A percentile compares a stretch with the other conserved stretches of the same genome.
These are phyloP conservation scores for Nakazawaea siamensis DNA, from an alignment of 805 yeast species.

Conservation along the genomic window DNA sequence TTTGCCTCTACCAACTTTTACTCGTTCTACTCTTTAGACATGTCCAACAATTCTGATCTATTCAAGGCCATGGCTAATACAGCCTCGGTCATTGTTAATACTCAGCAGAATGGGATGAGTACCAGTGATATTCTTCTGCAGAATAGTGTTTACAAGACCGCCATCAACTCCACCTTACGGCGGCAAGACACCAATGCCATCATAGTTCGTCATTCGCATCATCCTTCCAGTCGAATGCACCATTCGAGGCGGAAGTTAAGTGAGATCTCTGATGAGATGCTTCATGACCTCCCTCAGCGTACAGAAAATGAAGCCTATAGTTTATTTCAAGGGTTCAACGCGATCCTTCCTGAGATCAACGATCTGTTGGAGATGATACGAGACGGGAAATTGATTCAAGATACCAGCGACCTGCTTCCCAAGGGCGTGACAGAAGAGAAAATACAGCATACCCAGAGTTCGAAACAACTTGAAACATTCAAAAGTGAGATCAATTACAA, in stretches of 20 bases:
- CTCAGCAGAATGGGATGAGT: constrained; percentile 12
- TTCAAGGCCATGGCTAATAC: constrained; percentile 47
- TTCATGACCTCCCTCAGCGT: constrained; percentile 40
- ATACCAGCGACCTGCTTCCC: constrained; percentile 20
- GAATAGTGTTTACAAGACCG: constrained; percentile 30
- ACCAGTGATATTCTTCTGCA: constrained; percentile 14
- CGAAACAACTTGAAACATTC: constrained; percentile 27
- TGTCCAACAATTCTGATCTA: constrained; percentile 16
- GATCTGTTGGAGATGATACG: constrained; percentile 27
- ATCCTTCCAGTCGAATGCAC: constrained; percentile 7
- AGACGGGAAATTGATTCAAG: constrained; percentile 14
- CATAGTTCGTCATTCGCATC: constrained; percentile 16
- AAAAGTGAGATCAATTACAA: constrained; percentile 33
- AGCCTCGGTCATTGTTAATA: constrained; percentile 40
- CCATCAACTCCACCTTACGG: constrained; percentile 35
- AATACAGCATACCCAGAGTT: constrained; percentile 33
- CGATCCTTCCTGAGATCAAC: constrained; percentile 44
- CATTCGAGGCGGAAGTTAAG: constrained; percentile 21
- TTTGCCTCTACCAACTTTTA: too few species aligned
- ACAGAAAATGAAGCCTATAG: constrained; percentile 30
- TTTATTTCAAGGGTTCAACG: constrained; percentile 63
- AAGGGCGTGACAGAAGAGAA: constrained; percentile 31
- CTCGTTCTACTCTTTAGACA: too few species aligned
- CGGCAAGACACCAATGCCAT: constrained; percentile 19
- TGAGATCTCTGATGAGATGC: constrained; percentile 52